phyloP scores from a whole-genome alignment of 331 rosid species.

The Stylosanthes scabra region DNA sequence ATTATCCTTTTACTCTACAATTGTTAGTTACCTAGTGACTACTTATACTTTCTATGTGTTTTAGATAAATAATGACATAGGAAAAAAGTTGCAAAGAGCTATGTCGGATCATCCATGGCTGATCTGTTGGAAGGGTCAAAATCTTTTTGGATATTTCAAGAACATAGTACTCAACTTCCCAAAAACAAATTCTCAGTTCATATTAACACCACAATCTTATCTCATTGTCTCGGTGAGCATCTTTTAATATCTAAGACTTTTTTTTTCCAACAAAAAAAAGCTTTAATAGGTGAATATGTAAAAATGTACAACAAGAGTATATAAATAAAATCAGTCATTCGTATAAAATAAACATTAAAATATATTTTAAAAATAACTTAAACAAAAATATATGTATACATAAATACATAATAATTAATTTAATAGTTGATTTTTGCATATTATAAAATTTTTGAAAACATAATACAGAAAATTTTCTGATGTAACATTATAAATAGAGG shows the following conservation, averaged over 20 bases:
- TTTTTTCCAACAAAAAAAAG: neutral
- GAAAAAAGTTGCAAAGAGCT: constrained; percentile 57
- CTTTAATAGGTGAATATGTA: no score
- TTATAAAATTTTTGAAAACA: no score
- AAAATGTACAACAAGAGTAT: no score
- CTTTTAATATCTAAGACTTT: neutral
- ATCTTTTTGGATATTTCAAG: constrained; percentile 57
- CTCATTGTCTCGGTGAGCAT: constrained; percentile 68
- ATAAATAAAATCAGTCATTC: no score
- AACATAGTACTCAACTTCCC: constrained; percentile 64
- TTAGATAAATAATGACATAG: constrained; percentile 65
- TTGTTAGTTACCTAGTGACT: neutral
- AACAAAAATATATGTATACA: no score
- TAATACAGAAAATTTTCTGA: no score
- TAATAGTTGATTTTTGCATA: no score
- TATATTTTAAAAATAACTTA: no score
- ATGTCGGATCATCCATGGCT: constrained; percentile 59
- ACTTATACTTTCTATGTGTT: constrained; percentile 9
- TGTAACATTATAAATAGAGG: no score
- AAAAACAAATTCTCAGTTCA: constrained; percentile 47
- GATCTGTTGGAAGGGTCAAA: constrained; percentile 83
- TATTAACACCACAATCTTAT: constrained; percentile 69
- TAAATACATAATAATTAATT: no score
- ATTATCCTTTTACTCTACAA: neutral
- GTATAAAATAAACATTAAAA: no score